Evolutionary conservation across 176 grass and related monocot species (phyloP).

Genomic region (Aegilops tauschii): DNA sequence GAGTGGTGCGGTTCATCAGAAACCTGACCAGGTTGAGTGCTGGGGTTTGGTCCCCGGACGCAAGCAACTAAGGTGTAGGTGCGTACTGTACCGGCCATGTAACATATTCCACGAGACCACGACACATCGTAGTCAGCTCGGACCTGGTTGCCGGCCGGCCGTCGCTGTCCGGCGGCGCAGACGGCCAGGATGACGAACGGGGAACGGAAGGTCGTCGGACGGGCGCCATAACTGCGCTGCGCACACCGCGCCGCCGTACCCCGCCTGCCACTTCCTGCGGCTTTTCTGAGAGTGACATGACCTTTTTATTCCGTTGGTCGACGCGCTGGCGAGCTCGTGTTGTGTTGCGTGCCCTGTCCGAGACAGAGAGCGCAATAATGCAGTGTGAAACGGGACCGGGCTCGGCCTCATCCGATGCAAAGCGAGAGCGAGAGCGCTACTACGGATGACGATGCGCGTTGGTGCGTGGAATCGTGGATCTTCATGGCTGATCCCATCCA

Average conservation of each 20-base stretch:
- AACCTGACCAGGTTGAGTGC: neutral
- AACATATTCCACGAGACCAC: neutral
- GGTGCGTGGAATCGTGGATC: neutral
- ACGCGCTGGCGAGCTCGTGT: neutral
- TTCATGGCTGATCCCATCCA: neutral
- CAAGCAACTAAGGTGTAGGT: neutral
- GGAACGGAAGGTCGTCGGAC: neutral
- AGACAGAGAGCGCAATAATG: conserved; percentile 10
- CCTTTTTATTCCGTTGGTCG: conserved; percentile 40
- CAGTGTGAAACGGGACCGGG: neutral
- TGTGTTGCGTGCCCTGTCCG: neutral
- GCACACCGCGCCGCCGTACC: neutral
- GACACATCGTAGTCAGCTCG: neutral
- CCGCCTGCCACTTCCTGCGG: neutral
- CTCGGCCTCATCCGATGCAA: neutral
- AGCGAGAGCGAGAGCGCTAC: neutral
- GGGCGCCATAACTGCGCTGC: neutral
- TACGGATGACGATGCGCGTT: neutral
- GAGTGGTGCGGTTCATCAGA: neutral
- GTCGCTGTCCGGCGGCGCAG: conserved; percentile 12
- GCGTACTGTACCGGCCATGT: neutral
- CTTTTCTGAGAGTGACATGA: neutral
- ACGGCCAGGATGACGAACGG: neutral
- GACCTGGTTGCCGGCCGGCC: neutral
- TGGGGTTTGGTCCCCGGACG: neutral